Conservation (phyloP, 176 grass and related monocot species). For the Panicum miliaceum region DNA sequence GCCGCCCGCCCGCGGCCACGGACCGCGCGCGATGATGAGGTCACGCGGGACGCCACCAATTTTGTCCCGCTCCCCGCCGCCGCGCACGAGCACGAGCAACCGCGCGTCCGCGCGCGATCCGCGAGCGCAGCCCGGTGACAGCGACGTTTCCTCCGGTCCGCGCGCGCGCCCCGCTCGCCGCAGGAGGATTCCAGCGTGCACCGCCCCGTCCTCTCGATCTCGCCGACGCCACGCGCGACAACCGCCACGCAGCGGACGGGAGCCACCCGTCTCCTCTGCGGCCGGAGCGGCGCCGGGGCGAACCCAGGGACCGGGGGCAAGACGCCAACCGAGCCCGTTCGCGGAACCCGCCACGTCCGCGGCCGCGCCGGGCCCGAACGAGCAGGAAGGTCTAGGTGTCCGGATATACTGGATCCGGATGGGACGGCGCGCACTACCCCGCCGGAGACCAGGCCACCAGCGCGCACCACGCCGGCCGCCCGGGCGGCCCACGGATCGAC, state of each 20-base stretch:
- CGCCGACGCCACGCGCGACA: no score
- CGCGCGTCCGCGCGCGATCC: not conserved
- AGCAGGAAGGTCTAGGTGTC: constrained; percentile 17
- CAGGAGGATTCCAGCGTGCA: no score
- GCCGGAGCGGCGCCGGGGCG: constrained; percentile 1
- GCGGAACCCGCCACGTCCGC: constrained; percentile 18
- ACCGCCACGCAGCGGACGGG: not conserved
- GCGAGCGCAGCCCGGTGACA: not conserved
- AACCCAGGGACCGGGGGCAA: not conserved
- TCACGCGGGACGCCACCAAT: constrained; percentile 37
- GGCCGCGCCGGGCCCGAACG: not conserved
- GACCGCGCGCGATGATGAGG: not conserved
- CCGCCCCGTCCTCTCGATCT: not conserved
- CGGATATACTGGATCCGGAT: not conserved
- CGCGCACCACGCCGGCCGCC: not conserved
- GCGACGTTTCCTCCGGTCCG: not conserved
- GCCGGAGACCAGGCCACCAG: not conserved
- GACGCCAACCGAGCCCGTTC: constrained; percentile 14
- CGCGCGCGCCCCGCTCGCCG: not conserved
- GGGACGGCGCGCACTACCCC: not conserved
- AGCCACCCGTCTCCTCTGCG: not conserved
- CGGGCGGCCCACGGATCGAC: not conserved
- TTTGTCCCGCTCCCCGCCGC: not conserved
- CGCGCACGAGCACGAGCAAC: not conserved
- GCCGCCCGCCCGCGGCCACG: not conserved